Percentiles rank a stretch among this genome's conserved stretches.
Evolutionary conservation across 495 filamentous ascomycete genomes (phyloP).

Genomic region (Penicillium silybi): DNA sequence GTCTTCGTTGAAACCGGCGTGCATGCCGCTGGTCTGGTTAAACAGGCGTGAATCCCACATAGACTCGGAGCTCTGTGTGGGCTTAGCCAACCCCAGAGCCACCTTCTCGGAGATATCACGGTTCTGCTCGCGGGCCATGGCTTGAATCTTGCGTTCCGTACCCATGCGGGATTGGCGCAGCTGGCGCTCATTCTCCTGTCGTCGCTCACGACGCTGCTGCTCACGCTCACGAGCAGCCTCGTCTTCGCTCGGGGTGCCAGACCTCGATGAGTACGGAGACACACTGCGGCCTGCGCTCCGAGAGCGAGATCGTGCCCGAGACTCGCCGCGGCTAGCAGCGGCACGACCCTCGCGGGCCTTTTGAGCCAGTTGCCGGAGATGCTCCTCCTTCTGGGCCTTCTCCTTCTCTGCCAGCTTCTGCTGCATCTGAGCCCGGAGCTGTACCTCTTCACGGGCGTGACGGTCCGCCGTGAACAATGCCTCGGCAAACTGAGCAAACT

Average conservation of each 20-base stretch:
- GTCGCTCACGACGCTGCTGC: constrained; percentile 70
- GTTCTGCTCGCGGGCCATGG: constrained; percentile 91
- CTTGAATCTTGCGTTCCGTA: constrained; percentile 79
- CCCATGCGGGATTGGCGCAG: constrained; percentile 95
- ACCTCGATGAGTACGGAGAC: constrained; percentile 55
- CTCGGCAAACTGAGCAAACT: constrained; percentile 95
- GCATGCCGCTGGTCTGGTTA: constrained; percentile 88
- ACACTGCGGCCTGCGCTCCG: constrained; percentile 48
- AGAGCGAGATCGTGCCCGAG: constrained; percentile 37
- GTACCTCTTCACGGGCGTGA: constrained; percentile 92
- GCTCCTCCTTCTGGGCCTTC: constrained; percentile 87
- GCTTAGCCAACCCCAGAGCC: constrained; percentile 90
- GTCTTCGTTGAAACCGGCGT: constrained; percentile 92
- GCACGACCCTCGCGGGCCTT: constrained; percentile 82
- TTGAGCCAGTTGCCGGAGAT: constrained; percentile 83
- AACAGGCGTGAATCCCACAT: constrained; percentile 98
- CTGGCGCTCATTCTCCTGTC: constrained; percentile 80
- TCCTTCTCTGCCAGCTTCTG: constrained; percentile 96
- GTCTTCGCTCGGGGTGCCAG: constrained; percentile 54
- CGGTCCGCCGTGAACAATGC: constrained; percentile 90
- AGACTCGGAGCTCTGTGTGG: constrained; percentile 78
- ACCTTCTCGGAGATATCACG: constrained; percentile 98
- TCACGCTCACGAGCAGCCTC: constrained; percentile 69
- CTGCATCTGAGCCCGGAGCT: constrained; percentile 90
- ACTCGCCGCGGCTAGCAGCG: constrained; percentile 45